phyloP scores from a whole-genome alignment of 1,139 yeast genomes.

The Geotrichum candidum region DNA sequence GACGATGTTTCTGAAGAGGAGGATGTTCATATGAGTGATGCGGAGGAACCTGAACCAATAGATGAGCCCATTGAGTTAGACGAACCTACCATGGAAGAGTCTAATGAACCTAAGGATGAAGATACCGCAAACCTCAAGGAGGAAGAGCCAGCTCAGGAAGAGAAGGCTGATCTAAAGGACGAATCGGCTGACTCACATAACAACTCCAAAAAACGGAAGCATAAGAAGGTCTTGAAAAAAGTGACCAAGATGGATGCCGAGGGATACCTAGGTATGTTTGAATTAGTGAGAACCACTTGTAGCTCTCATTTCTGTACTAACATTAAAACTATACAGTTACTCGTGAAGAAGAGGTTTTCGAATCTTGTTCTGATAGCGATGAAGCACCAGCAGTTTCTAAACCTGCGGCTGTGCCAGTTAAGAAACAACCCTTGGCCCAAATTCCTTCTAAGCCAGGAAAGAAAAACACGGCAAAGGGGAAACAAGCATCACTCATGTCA shows the following conservation, averaged over 20 bases:
- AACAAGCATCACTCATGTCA: constrained; percentile 14
- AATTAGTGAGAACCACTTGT: not conserved
- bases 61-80: constrained; percentile 3
- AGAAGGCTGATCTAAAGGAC: not conserved
- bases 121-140: not conserved
- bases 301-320: not conserved
- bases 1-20: constrained; percentile 5
- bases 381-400: constrained; percentile 1
- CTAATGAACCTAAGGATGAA: not conserved
- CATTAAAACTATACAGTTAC: constrained; percentile 2
- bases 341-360: constrained; percentile 17
- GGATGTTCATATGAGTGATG: constrained; percentile 11
- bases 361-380: constrained; percentile 14
- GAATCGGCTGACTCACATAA: not conserved
- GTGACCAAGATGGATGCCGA: constrained; percentile 12
- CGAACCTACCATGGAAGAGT: constrained; percentile 3
- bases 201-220: not conserved
- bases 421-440: constrained; percentile 1
- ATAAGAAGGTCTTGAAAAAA: constrained; percentile 14
- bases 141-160: not conserved
- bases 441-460: not conserved
- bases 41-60: constrained; percentile 1
- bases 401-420: not conserved
- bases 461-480: constrained; percentile 9
- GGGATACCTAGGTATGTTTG: constrained; percentile 14